phyloP scores from a whole-genome alignment of 495 filamentous ascomycete species.

The Acidomyces sp. region DNA sequence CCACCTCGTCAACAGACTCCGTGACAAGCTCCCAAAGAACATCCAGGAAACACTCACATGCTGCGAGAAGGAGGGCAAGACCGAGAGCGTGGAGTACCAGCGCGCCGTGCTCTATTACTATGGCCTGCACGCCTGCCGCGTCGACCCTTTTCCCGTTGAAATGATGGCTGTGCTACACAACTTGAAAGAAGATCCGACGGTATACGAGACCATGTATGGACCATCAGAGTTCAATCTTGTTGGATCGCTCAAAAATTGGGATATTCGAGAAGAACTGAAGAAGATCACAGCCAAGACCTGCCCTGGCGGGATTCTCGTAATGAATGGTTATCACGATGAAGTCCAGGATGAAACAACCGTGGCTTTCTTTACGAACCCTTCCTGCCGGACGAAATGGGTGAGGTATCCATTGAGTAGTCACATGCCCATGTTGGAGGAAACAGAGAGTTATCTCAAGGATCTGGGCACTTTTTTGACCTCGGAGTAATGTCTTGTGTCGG shows the following conservation, averaged over 20 bases:
- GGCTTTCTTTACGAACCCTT: conserved; percentile 33
- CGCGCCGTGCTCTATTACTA: conserved; percentile 33
- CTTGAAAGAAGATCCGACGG: conserved; percentile 33
- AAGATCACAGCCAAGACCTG: conserved; percentile 5
- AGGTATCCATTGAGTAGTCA: conserved; percentile 34
- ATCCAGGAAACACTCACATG: conserved; percentile 31
- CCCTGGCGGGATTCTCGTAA: conserved; percentile 21
- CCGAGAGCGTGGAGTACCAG: conserved; percentile 35
- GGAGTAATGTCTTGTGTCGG: too few relatives aligned
- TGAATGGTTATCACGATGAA: conserved; percentile 40
- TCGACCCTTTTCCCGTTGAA: conserved; percentile 29
- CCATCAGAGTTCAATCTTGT: conserved; percentile 36
- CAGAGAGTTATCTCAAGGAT: conserved; percentile 27
- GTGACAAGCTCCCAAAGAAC: conserved; percentile 30
- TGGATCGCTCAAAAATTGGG: conserved; percentile 35
- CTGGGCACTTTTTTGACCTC: conserved; percentile 20
- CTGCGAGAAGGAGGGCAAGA: conserved; percentile 28
- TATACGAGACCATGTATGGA: conserved; percentile 39
- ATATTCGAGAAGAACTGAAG: conserved; percentile 4
- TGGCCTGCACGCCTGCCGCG: conserved; percentile 31
- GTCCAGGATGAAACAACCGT: conserved; percentile 33
- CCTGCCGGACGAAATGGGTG: conserved; percentile 33
- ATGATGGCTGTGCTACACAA: conserved; percentile 23
- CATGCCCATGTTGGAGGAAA: conserved; percentile 34
- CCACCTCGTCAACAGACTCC: conserved; percentile 22